Evolutionary conservation across 2,329 filamentous ascomycete genomes (phyloP), one percentile per base, ranked within the genome.

Genomic region (Trichoderma oligosporum): DNA sequence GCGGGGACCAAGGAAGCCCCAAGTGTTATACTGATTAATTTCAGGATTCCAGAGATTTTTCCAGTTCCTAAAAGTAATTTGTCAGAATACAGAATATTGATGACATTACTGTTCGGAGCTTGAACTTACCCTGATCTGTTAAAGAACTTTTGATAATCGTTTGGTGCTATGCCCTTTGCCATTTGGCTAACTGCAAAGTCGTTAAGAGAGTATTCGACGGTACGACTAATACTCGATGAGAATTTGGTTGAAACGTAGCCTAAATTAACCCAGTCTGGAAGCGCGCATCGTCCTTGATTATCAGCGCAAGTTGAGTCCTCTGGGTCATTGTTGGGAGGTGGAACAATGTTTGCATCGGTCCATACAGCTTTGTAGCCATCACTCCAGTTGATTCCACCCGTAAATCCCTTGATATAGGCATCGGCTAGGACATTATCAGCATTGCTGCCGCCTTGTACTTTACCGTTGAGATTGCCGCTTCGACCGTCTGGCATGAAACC

Each of bases 381-480:
- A 1, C 70, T 68, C 82, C 82, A 85, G 60, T 85, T 74, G 18
- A 85, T 74, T 65, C 4, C 82, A 67, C 3, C 79, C 2, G 59
- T 54, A 14, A 63, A 60, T 4, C 61, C 59, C 65, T 85, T 84
- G 2, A 83, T 74, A 54, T 81, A 84, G 0, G 82, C 82, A 61
- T 85, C 82, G 5, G 82, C 82, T 14, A 85, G 75, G 1, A 85
- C 75, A 35, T 83, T 84, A 64, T 85, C 82, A 0, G 81, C 79
- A 58, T 84, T 83, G 16, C 78, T 82, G 4, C 82, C 82, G 2
- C 81, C 82, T 65, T 85, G 81, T 0, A 78, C 76, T 7, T 78
- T 75, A 9, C 82, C 82, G 56, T 84, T 85, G 67, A 74, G 80
- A 65, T 83, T 82, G 9, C 75, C 78, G 0, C 77, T 81, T 29